A percentile compares a stretch with the other conserved stretches of the same genome.
These are phyloP conservation scores for Lichtheimia corymbifera DNA, from an alignment of 371 early-diverging fungal genomes.

Conservation along the genomic window DNA sequence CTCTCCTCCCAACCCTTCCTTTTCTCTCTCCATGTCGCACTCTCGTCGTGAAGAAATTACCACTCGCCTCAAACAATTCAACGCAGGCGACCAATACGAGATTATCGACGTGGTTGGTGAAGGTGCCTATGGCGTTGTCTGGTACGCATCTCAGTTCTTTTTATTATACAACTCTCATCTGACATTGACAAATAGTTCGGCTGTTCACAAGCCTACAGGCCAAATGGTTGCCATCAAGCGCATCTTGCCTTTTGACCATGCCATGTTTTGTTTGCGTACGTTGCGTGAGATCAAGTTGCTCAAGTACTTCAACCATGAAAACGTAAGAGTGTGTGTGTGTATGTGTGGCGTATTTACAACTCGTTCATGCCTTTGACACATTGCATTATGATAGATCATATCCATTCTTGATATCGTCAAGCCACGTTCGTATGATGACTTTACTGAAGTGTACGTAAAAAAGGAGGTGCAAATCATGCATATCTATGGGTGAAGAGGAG, in stretches of 20 bases:
- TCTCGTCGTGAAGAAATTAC: conserved; percentile 25
- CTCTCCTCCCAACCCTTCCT: background rate
- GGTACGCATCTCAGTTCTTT: conserved; percentile 34
- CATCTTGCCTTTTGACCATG: conserved; percentile 86
- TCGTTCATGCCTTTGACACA: background rate
- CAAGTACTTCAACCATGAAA: conserved; percentile 87
- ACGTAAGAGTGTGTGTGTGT: conserved; percentile 54
- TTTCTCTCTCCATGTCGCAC: conserved; percentile 10
- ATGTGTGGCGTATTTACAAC: background rate
- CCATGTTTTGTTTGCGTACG: conserved; percentile 86
- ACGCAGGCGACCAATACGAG: conserved; percentile 29
- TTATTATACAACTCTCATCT: too few species aligned
- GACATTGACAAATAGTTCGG: conserved; percentile 58
- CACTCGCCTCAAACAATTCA: conserved; percentile 23
- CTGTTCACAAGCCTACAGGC: conserved; percentile 80
- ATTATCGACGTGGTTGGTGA: conserved; percentile 52
- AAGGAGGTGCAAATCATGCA: too few species aligned
- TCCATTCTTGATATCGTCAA: conserved; percentile 89
- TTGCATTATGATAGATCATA: conserved; percentile 68
- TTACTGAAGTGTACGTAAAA: conserved; percentile 80
- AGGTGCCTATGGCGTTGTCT: conserved; percentile 70
- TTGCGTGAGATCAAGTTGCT: conserved; percentile 88
- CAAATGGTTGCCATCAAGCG: conserved; percentile 94
- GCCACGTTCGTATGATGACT: conserved; percentile 70
- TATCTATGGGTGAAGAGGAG: too few species aligned